Evolutionary conservation across 192 early-diverging fungal species (phyloP).

Genomic region (Endogone sp.): DNA sequence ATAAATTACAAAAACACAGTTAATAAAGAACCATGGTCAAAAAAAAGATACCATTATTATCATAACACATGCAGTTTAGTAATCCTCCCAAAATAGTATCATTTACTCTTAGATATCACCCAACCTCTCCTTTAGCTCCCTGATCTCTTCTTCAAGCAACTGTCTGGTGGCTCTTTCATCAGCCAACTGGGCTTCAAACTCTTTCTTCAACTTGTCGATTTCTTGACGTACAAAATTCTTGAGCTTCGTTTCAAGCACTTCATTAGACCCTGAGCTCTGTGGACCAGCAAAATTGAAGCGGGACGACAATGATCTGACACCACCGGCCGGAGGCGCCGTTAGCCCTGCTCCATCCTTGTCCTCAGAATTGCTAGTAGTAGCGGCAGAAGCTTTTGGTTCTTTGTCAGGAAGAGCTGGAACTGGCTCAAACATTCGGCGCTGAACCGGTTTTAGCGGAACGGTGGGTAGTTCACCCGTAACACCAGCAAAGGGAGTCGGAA

Average conservation of each 20-base stretch:
- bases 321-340: constrained; percentile 10
- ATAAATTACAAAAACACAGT: too few species aligned
- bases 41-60: too few species aligned
- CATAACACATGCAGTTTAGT: too few species aligned
- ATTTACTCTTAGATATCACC: too few species aligned
- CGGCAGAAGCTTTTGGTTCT: background rate
- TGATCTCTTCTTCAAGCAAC: constrained; percentile 22
- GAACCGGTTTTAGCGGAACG: constrained; percentile 24
- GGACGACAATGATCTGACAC: constrained; percentile 23
- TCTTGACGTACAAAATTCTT: constrained; percentile 28
- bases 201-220: constrained; percentile 27
- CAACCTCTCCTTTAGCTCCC: constrained; percentile 4
- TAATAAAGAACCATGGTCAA: too few species aligned
- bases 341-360: constrained; percentile 14
- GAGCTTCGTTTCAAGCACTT: constrained; percentile 33
- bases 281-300: constrained; percentile 24
- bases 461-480: constrained; percentile 10
- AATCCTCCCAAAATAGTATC: too few species aligned
- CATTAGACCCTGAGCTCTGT: constrained; percentile 17
- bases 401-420: constrained; percentile 17
- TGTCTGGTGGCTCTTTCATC: constrained; percentile 22
- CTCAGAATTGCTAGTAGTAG: too few species aligned
- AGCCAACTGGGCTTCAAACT: constrained; percentile 18
- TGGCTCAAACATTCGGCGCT: constrained; percentile 30
- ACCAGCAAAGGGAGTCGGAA: constrained; percentile 30